Percentiles rank a stretch among this genome's conserved stretches.
Evolutionary conservation across 495 filamentous ascomycete genomes (phyloP).

Genomic region (Lentithecium fluviatile): DNA sequence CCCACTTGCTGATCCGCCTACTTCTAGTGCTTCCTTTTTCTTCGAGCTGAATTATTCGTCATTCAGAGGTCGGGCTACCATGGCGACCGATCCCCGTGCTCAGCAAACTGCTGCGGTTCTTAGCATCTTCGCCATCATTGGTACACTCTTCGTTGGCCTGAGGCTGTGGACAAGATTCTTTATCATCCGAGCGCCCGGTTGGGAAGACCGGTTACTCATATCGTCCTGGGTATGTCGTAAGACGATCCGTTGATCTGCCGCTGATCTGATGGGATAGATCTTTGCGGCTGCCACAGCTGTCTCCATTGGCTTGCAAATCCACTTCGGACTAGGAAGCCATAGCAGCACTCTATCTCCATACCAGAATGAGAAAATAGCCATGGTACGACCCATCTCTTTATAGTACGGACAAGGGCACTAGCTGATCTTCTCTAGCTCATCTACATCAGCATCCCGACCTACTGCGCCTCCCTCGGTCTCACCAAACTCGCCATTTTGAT

Average conservation of each 20-base stretch:
- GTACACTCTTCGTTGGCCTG: conserved; percentile 19
- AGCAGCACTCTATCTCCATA: background rate
- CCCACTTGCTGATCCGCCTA: conserved; percentile 42
- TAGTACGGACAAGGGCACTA: background rate
- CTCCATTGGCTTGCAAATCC: conserved; percentile 12
- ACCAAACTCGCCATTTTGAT: conserved; percentile 39
- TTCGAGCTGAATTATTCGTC: too few species aligned
- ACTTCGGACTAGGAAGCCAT: conserved; percentile 32
- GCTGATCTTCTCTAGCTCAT: conserved; percentile 21
- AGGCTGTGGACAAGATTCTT: conserved; percentile 30
- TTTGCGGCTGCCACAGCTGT: conserved; percentile 30
- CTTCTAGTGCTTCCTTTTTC: too few species aligned
- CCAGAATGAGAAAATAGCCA: background rate
- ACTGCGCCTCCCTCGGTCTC: conserved; percentile 30
- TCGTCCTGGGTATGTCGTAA: conserved; percentile 17
- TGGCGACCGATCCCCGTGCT: conserved; percentile 2
- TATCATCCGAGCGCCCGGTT: conserved; percentile 26
- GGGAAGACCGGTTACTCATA: conserved; percentile 30
- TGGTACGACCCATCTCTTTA: background rate
- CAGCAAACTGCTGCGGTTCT: conserved; percentile 8
- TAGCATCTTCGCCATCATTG: conserved; percentile 20
- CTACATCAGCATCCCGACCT: conserved; percentile 30
- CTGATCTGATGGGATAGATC: background rate
- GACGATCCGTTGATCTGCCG: background rate
- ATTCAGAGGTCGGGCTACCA: background rate